Conservation (phyloP, 2,329 filamentous ascomycete species). For the Verticillium alfalfae region DNA sequence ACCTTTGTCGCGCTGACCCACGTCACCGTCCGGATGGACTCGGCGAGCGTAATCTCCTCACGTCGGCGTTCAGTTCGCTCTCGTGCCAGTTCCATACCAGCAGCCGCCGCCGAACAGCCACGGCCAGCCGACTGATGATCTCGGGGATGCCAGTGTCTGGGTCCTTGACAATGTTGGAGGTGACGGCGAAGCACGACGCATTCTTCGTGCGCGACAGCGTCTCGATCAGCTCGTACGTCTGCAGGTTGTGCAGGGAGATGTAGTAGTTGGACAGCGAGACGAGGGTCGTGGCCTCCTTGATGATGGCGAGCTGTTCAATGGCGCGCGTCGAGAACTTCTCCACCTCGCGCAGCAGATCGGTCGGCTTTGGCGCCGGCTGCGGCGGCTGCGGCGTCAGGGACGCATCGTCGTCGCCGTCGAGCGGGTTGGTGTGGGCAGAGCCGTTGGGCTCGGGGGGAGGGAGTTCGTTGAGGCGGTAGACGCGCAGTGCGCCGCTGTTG, state of each 20-base stretch:
- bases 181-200: slow-evolving; percentile 85
- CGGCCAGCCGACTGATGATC: slow-evolving; percentile 85
- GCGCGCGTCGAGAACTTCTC: slow-evolving; percentile 90
- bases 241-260: slow-evolving; percentile 83
- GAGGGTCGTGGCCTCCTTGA: slow-evolving; percentile 90
- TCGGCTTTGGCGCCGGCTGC: slow-evolving; percentile 43
- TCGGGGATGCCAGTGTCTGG: slow-evolving; percentile 79
- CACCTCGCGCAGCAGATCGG: slow-evolving; percentile 83
- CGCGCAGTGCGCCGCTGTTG: slow-evolving; percentile 79
- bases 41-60: slow-evolving; percentile 73
- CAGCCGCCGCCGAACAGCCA: slow-evolving; percentile 86
- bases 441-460: slow-evolving; percentile 33
- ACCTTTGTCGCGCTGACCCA: slow-evolving; percentile 87
- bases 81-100: slow-evolving; percentile 95
- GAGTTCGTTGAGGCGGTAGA: slow-evolving; percentile 83
- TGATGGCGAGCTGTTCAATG: slow-evolving; percentile 88
- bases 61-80: slow-evolving; percentile 74
- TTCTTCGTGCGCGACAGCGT: slow-evolving; percentile 78
- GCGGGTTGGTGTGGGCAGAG: slow-evolving; percentile 18
- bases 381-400: slow-evolving; percentile 6
- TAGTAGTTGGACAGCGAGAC: slow-evolving; percentile 87
- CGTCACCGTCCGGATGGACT: slow-evolving; percentile 80
- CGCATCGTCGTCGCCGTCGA: slow-evolving; percentile 13
- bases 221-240: slow-evolving; percentile 77
- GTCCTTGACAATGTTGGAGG: slow-evolving; percentile 93